A percentile compares a stretch with the other conserved stretches of the same genome.
phyloP scores from a whole-genome alignment of 2,329 filamentous ascomycete genomes.

The Myriosclerotinia scirpicola region DNA sequence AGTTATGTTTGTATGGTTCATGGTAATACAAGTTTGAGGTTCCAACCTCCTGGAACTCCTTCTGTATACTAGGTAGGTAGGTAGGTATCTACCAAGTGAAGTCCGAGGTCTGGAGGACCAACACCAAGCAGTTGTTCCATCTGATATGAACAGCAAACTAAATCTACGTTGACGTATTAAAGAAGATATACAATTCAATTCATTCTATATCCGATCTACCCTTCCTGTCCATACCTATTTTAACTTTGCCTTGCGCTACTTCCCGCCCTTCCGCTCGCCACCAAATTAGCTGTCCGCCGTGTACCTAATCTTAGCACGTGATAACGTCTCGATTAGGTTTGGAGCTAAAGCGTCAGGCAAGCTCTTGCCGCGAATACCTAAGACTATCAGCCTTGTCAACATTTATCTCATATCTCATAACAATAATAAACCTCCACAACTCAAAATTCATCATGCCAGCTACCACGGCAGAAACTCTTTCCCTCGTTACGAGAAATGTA shows the following conservation, averaged over 20 bases:
- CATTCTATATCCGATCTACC: background rate
- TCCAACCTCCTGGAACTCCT: slow-evolving; percentile 14
- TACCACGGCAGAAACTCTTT: slow-evolving; percentile 94
- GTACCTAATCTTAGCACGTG: slow-evolving; percentile 7
- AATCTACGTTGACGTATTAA: background rate
- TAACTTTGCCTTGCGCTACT: background rate
- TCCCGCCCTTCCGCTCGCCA: slow-evolving; percentile 9
- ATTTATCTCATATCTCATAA: slow-evolving; percentile 14
- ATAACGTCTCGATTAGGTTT: slow-evolving; percentile 16
- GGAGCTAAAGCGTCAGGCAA: slow-evolving; percentile 23
- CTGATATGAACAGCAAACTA: background rate
- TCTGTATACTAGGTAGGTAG: background rate
- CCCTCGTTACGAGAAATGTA: slow-evolving; percentile 90
- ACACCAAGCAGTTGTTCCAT: background rate
- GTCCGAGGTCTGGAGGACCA: background rate
- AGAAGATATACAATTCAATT: no score
- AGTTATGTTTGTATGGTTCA: background rate
- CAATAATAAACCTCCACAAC: slow-evolving; percentile 26
- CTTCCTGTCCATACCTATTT: slow-evolving; percentile 3
- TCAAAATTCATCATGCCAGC: slow-evolving; percentile 71
- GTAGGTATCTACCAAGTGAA: background rate
- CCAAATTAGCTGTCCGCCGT: background rate
- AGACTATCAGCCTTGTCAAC: slow-evolving; percentile 25
- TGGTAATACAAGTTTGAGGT: background rate
- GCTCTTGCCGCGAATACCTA: slow-evolving; percentile 24